phyloP scores from a whole-genome alignment of 208 protist genomes.

The Naegleria fowleri region DNA sequence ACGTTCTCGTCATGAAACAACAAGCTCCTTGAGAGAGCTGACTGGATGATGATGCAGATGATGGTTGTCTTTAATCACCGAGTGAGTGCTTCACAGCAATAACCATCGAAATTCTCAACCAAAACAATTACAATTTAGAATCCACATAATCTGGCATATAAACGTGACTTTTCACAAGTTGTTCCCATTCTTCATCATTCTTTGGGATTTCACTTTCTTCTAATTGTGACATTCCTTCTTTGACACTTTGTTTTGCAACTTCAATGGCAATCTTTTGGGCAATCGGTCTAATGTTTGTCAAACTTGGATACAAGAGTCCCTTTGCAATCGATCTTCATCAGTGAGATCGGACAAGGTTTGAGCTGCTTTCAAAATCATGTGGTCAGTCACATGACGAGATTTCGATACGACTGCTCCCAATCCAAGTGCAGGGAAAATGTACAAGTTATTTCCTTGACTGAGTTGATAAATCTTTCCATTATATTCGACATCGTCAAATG shows the following conservation, averaged over 20 bases:
- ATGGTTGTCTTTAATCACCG: no score
- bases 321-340: slow-evolving; percentile 63
- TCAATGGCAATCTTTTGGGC: slow-evolving; percentile 52
- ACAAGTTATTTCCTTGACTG: slow-evolving; percentile 70
- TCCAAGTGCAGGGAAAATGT: slow-evolving; percentile 88
- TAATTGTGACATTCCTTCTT: not conserved
- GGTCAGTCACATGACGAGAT: slow-evolving; percentile 70
- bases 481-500: slow-evolving; percentile 77
- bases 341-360: slow-evolving; percentile 55
- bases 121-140: not conserved
- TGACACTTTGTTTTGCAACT: slow-evolving; percentile 24
- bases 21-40: no score
- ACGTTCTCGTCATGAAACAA: no score
- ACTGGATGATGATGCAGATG: no score
- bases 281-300: slow-evolving; percentile 50
- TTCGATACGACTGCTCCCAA: slow-evolving; percentile 57
- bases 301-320: slow-evolving; percentile 52
- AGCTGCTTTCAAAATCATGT: slow-evolving; percentile 69
- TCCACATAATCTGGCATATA: not conserved
- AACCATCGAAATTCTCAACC: no score
- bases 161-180: not conserved
- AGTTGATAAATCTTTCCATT: slow-evolving; percentile 69
- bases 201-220: not conserved
- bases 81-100: no score
- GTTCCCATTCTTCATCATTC: not conserved